Evolutionary conservation across 2,329 filamentous ascomycete genomes (phyloP).

Genomic region (Apiospora saccharicola): DNA sequence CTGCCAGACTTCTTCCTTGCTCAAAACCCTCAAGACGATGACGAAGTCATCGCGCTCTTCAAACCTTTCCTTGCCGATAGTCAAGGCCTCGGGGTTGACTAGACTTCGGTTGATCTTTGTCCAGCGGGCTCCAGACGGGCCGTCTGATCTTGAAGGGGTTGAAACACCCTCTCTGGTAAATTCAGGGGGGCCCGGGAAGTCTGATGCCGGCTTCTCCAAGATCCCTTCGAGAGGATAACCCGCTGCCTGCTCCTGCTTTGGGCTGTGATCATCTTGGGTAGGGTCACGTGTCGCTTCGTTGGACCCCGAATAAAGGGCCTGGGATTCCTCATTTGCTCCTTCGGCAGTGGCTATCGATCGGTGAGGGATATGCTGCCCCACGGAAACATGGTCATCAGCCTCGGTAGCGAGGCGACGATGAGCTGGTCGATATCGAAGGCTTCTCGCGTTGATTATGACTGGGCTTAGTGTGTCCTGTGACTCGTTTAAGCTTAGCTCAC

Average conservation of each 20-base stretch:
- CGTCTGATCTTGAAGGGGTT: slow-evolving; percentile 85
- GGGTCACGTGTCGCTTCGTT: neutral
- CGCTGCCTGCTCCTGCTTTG: neutral
- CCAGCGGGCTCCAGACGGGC: slow-evolving; percentile 83
- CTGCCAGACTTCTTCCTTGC: slow-evolving; percentile 86
- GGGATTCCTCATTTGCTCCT: too few relatives aligned
- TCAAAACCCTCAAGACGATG: slow-evolving; percentile 87
- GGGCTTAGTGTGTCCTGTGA: too few relatives aligned
- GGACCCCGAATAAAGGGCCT: too few relatives aligned
- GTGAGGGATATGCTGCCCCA: neutral
- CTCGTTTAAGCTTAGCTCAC: too few relatives aligned
- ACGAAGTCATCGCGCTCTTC: slow-evolving; percentile 92
- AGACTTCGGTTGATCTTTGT: slow-evolving; percentile 89
- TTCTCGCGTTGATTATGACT: too few relatives aligned
- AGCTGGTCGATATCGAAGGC: too few relatives aligned
- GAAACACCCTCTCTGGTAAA: slow-evolving; percentile 88
- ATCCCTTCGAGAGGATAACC: slow-evolving; percentile 76
- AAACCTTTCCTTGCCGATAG: slow-evolving; percentile 86
- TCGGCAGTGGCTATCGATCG: too few relatives aligned
- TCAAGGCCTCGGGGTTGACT: slow-evolving; percentile 88
- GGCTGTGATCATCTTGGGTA: neutral
- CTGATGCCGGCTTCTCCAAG: slow-evolving; percentile 79
- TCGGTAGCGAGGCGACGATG: too few relatives aligned
- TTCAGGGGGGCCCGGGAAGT: slow-evolving; percentile 90
- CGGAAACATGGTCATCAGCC: too few relatives aligned